Conservation (phyloP, 306 rosid genomes). For the Vigna unguiculata region DNA sequence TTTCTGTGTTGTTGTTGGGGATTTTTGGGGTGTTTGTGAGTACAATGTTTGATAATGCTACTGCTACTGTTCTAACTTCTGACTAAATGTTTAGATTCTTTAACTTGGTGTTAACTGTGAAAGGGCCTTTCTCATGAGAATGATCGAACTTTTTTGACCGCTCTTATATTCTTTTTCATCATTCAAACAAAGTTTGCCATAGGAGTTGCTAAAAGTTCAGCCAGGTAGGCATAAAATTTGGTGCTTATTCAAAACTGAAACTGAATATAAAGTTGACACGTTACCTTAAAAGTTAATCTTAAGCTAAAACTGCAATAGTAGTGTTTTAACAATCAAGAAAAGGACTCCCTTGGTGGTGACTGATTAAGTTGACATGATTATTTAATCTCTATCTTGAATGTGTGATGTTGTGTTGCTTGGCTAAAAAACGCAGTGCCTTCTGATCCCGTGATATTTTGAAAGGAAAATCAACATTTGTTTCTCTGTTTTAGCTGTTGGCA, state of each 20-base stretch:
- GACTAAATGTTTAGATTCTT: background rate
- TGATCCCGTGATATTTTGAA: background rate
- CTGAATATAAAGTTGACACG: background rate
- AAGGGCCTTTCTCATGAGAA: background rate
- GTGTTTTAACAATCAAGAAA: background rate
- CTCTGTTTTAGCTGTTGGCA: background rate
- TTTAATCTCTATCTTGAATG: background rate
- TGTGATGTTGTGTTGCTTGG: background rate
- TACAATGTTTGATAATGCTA: background rate
- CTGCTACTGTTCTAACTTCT: background rate
- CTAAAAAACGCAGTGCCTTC: background rate
- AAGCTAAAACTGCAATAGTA: background rate
- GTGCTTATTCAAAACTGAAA: background rate
- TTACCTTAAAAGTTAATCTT: background rate
- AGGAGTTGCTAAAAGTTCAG: background rate
- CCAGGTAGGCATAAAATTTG: background rate
- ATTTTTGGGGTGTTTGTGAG: background rate
- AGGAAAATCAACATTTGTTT: background rate
- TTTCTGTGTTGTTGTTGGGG: background rate
- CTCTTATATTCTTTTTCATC: background rate
- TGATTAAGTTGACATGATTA: background rate
- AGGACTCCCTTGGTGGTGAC: background rate
- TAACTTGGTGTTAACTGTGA: background rate
- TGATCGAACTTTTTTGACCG: background rate
- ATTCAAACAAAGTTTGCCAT: background rate